A percentile compares a stretch with the other conserved stretches of the same genome.
These are phyloP conservation scores for Coemansia sp. DNA, from an alignment of 192 early-diverging fungal genomes.

Conservation along the genomic window DNA sequence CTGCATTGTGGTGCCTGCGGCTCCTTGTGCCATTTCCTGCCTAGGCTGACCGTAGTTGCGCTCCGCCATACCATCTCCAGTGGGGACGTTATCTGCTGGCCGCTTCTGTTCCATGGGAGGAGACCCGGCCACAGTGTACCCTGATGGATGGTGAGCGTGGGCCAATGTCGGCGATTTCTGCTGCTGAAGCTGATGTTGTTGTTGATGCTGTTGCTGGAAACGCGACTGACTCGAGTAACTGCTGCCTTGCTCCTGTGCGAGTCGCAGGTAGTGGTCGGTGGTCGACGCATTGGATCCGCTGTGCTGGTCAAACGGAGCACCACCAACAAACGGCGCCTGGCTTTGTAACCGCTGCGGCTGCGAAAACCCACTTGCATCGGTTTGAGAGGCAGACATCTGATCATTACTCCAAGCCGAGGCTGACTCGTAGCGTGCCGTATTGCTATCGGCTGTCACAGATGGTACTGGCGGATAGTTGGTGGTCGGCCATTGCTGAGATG, in stretches of 20 bases:
- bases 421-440: constrained; percentile 24
- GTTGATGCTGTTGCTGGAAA: constrained; percentile 9
- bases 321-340: constrained; percentile 16
- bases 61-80: constrained; percentile 8
- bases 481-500: constrained; percentile 13
- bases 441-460: constrained; percentile 10
- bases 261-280: constrained; percentile 15
- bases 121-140: constrained; percentile 18
- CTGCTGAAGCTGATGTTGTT: too few relatives aligned
- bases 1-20: constrained; percentile 5
- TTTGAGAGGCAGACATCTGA: constrained; percentile 41
- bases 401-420: constrained; percentile 41
- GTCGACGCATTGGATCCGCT: constrained; percentile 14
- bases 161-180: constrained; percentile 33
- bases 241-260: constrained; percentile 7
- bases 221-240: constrained; percentile 5
- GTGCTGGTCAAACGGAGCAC: constrained; percentile 1
- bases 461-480: constrained; percentile 22
- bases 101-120: constrained; percentile 32
- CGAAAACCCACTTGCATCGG: constrained; percentile 43
- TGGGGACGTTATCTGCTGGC: background rate
- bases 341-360: constrained; percentile 28
- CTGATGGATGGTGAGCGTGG: constrained; percentile 21
- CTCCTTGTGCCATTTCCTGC: constrained; percentile 9
- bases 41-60: constrained; percentile 4